Percentiles rank a stretch among this genome's conserved stretches.
These are phyloP conservation scores for Kwoniella botswanensis DNA, from an alignment of 768 basidiomycete genomes.

Conservation along the genomic window DNA sequence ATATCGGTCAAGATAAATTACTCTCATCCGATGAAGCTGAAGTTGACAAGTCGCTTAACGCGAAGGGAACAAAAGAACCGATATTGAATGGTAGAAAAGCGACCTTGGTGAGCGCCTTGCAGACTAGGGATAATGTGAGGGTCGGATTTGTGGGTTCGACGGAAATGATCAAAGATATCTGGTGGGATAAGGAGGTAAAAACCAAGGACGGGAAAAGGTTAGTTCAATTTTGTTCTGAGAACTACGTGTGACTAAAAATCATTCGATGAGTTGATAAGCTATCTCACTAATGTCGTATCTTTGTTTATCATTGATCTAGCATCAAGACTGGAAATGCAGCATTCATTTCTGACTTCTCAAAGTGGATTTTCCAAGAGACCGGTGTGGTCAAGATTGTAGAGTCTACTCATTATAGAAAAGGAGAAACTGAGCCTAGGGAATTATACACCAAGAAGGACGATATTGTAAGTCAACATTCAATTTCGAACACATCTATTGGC, in stretches of 20 bases:
- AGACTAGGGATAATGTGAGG: slow-evolving; percentile 76
- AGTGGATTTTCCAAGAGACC: slow-evolving; percentile 90
- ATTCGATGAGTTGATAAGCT: not conserved
- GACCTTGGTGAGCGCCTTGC: slow-evolving; percentile 84
- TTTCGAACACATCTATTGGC: not conserved
- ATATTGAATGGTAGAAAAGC: slow-evolving; percentile 77
- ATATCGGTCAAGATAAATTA: slow-evolving; percentile 62
- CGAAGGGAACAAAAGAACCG: slow-evolving; percentile 64
- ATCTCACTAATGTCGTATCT: not conserved
- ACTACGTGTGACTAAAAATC: not conserved
- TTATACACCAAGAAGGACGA: slow-evolving; percentile 85
- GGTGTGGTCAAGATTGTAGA: slow-evolving; percentile 76
- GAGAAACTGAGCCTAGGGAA: slow-evolving; percentile 68
- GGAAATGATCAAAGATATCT: slow-evolving; percentile 78
- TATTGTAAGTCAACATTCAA: slow-evolving; percentile 63
- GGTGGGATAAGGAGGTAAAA: slow-evolving; percentile 67
- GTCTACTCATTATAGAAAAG: slow-evolving; percentile 71
- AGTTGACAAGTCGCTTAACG: slow-evolving; percentile 69
- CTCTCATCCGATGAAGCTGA: slow-evolving; percentile 68
- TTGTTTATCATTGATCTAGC: slow-evolving; percentile 11
- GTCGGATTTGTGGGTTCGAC: slow-evolving; percentile 81
- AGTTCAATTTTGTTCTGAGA: slow-evolving; percentile 51
- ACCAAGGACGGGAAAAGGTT: slow-evolving; percentile 60
- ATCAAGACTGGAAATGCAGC: slow-evolving; percentile 73
- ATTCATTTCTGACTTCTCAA: slow-evolving; percentile 74